Base-by-base conservation (phyloP, 192 early-diverging fungal species). In the Umbelopsis vinacea region DNA sequence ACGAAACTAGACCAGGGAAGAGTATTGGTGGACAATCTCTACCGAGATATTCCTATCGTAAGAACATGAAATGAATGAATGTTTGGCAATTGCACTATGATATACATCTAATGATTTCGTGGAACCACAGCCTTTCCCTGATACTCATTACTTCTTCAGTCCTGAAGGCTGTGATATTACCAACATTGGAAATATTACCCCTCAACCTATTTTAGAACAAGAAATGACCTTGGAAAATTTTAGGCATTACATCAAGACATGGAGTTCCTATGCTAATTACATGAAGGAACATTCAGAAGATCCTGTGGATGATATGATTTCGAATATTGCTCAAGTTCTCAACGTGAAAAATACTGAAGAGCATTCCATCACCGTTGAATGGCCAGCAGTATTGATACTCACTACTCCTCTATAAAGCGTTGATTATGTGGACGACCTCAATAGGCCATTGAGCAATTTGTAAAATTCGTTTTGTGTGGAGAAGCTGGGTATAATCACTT, bases 231-330 rank as follows among this genome's bases (percentile, higher is more conserved):
- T 87, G 57, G 50, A 66, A 2, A 74, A 72, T 22, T 77, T 89
- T 15, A 52, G 67, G 23, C 74, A 77, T 24, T 90, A 88, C 67
- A 55, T 90, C 43, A 83, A 85, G 74, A 90, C 89, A 0, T 86
- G 85, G 73, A 87, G 85, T 10, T n/a, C 76, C 5, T 90, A 89
- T 70, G 83, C 83, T 55, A 89, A 76, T 54, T 90, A 77, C 57
- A 74, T 69, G 37, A 76, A 85, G 23, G 74, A 81, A 29, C 67
- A 83, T 71, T 54, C 74, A 0, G 68, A 67, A 3, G 86, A 89
- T 67, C 81, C 82, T 21, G 74, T 88, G 6, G 86, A 89, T 57
- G 22, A 54, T 46, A 73, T 75, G 14, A 70, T 86, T 67, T 75
- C 80, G 3, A 38, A 76, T 9, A 68, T 88, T 14, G 26, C 70